phyloP scores from a whole-genome alignment of 495 filamentous ascomycete species.

The Trichodelitschia bisporula region DNA sequence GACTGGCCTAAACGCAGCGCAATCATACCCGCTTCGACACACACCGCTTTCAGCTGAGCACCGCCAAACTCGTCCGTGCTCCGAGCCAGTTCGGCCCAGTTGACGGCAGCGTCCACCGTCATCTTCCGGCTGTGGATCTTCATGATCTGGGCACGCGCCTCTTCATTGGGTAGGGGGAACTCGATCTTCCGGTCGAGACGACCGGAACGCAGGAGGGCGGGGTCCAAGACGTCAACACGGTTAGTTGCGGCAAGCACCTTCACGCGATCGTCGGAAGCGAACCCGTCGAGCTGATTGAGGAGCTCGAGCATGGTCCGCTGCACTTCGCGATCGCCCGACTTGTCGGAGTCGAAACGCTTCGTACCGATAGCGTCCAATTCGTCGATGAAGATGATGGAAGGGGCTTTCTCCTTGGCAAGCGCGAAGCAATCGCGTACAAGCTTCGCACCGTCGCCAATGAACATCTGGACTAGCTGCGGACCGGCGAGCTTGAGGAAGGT shows the following conservation, averaged over 20 bases:
- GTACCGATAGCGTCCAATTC: constrained; percentile 93
- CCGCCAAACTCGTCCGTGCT: constrained; percentile 99
- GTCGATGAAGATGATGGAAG: constrained; percentile 98
- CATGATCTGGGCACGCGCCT: constrained; percentile 89
- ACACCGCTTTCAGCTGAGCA: constrained; percentile 92
- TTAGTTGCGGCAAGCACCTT: constrained; percentile 98
- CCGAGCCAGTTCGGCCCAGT: constrained; percentile 87
- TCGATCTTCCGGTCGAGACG: constrained; percentile 98
- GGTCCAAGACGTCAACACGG: constrained; percentile 91
- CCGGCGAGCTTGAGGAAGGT: constrained; percentile 98
- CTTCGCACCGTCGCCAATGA: constrained; percentile 97
- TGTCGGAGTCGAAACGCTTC: constrained; percentile 97
- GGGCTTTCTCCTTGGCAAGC: constrained; percentile 92
- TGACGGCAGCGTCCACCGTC: constrained; percentile 80
- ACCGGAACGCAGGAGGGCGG: constrained; percentile 76
- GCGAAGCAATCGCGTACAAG: constrained; percentile 94
- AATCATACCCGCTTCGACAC: constrained; percentile 98
- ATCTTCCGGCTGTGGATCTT: constrained; percentile 97
- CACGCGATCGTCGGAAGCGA: constrained; percentile 95
- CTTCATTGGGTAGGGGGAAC: constrained; percentile 97
- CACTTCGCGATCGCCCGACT: constrained; percentile 92
- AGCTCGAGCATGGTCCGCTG: constrained; percentile 98
- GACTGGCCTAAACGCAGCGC: constrained; percentile 73
- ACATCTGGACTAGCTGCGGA: constrained; percentile 99
- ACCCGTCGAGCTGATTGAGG: constrained; percentile 95